Base-by-base conservation (phyloP, 2,329 filamentous ascomycete genomes). In the Talaromyces sp. region DNA sequence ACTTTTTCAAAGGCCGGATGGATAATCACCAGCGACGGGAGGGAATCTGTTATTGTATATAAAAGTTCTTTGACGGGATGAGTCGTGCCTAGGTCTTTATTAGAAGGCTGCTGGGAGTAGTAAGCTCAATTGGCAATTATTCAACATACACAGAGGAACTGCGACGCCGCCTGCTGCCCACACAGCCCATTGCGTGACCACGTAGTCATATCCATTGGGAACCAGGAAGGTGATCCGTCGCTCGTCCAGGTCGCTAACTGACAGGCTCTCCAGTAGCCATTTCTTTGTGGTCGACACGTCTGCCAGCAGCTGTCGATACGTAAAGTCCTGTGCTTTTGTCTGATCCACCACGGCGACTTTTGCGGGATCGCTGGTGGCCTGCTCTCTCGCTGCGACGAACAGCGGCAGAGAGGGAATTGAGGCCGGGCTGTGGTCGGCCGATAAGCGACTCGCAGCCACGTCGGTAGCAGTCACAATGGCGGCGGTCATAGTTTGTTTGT, bases 141-240 rank as follows among this genome's bases (percentile, higher is more conserved):
- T 16, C 28, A 7, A 65, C 73, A 58, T 75, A 79, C 77, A 79
- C 12, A 79, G 68, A 23, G 77, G 77, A 23, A 79, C 77, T 34
- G 71, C 74, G 18, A 79, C 72, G n/a, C 75, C 77, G 16, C 77
- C 77, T 4, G 76, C 74, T 10, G 76, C 76, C 77, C 77, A 79
- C 58, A 78, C 65, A 7, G 77, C 77, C 76, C 76, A 79, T 67
- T 77, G 75, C 30, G 70, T 74, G 9, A 72, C 75, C 7, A 76
- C 75, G 65, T 78, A 78, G 59, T 78, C 76, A 61, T 78, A 78
- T 47, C 76, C 75, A 64, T 75, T 75, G 1, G 76, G 76, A 9
- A 70, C 68, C 14, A 78, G 68, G 62, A 76, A 78, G 5, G 75
- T 72, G 59, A 78, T 69, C 60, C 76, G 72, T 31, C 71, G 68